phyloP scores from a whole-genome alignment of 2,329 filamentous ascomycete species.

The Coleophoma eucalyptorum region DNA sequence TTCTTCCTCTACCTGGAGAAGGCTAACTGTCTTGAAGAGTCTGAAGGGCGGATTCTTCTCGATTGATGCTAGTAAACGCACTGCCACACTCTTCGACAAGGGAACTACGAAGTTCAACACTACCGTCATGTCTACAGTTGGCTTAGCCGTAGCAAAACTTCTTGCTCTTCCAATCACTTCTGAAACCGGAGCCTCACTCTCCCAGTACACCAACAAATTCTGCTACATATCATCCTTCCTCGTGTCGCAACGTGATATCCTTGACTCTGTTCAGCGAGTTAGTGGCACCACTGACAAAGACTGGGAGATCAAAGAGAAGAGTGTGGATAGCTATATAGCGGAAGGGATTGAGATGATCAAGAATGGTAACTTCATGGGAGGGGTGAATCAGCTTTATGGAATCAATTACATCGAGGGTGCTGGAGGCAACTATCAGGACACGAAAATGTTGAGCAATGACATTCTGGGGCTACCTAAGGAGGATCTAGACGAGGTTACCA shows the following conservation, averaged over 20 bases:
- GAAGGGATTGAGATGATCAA: slow-evolving; percentile 9
- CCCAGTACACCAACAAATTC: slow-evolving; percentile 34
- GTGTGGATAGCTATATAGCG: slow-evolving; percentile 4
- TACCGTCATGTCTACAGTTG: slow-evolving; percentile 47
- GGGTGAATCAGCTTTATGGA: slow-evolving; percentile 13
- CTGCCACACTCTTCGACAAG: too few species aligned
- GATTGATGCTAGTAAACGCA: too few species aligned
- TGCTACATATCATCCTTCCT: slow-evolving; percentile 41
- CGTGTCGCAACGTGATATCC: slow-evolving; percentile 47
- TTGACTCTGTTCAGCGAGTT: slow-evolving; percentile 21
- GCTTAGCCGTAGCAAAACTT: slow-evolving; percentile 46
- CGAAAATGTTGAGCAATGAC: slow-evolving; percentile 7
- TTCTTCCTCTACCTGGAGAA: too few species aligned
- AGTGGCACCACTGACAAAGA: slow-evolving; percentile 11
- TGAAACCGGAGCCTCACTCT: slow-evolving; percentile 30
- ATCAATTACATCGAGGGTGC: slow-evolving; percentile 12
- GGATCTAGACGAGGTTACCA: slow-evolving; percentile 13
- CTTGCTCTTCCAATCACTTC: slow-evolving; percentile 31
- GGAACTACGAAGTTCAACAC: slow-evolving; percentile 32
- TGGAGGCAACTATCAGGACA: slow-evolving; percentile 9
- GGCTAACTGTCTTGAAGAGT: too few species aligned
- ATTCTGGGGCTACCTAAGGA: slow-evolving; percentile 12
- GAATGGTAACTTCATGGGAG: slow-evolving; percentile 8
- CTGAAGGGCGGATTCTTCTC: too few species aligned
- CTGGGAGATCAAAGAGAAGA: slow-evolving; percentile 13